Evolutionary conservation across 208 protist species (phyloP), one percentile per base, ranked within the genome.

Genomic region (Wallacemonas rigidus): DNA sequence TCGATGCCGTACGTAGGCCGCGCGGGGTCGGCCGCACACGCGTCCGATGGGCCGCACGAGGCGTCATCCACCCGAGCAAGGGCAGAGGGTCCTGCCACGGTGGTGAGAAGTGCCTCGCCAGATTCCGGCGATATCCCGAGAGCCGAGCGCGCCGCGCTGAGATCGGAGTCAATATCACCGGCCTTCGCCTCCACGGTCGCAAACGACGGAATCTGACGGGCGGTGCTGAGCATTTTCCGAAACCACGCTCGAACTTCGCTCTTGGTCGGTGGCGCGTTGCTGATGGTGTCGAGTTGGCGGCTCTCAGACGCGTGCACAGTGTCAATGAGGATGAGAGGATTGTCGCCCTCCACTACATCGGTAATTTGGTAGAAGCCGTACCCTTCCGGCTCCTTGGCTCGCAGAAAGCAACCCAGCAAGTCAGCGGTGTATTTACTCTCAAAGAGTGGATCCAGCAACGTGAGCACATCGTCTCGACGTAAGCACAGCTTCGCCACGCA

Each of bases 101-200:
- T 58, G 9, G 57, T 9, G 7, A 63, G 11, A 6, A 63, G 35
- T 9, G 57, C 9, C 36, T 39, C 57, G 8, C 57, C 57, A 12
- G 4, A 8, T 11, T 17, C 6, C 8, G 54, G 1, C n/a, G 36
- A 39, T 6, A 53, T 6, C 2, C 61, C 71, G 1, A 68, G 12
- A 12, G 57, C 38, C 0, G 53, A 47, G 39, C 47, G 45, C 45
- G 82, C 86, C 7, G 75, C 56, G 7, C 79, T 45, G 38, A 87
- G 41, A 11, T 78, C 77, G 7, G 79, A 83, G 45, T 72, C 38
- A 12, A 91, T 56, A 67, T 91, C 86, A 5, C 80, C 74, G 9
- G 68, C 39, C 50, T 91, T 91, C 14, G 82, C 86, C 63, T 88
- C 86, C 15, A 91, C 79, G 60, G 86, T 86, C 12, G 77, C 77